Evolutionary conservation across 768 basidiomycete species (phyloP), one percentile per base, ranked within the genome.

Genomic region (Lactarius sp.): DNA sequence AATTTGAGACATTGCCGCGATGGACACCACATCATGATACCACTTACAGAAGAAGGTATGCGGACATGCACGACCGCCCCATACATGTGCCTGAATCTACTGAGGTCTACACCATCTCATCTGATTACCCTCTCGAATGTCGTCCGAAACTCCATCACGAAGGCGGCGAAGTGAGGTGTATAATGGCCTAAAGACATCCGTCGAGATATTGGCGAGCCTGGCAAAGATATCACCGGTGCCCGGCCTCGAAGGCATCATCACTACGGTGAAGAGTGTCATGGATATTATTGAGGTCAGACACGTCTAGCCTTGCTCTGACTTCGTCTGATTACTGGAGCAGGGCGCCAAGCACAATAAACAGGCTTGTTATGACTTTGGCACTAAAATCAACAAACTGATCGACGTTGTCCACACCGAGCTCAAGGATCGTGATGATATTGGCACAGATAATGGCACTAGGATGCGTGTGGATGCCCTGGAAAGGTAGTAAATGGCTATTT

Each of bases 281-380:
- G 63, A 64, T 5, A 60, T 27, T 7, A 53, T 64, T 1, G 63
- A 64, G 58, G 63, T 60, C 12, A 37, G 52, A 7, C 39, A 2
- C 16, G 18, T 55, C 39, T 27, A 14, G 2, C 37, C 33, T 7
- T 18, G 9, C 22, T 31, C 9, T 37, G 37, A 51, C 8, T 13
- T 50, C 39, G 31, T 36, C 41, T 60, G 41, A 60, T 51, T 9
- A 20, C 6, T 50, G 33, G 12, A 18, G 10, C 22, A 66, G 65
- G 53, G 56, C 13, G 52, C 62, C 31, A 66, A 66, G 37, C 65
- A 66, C 41, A 66, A 66, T 34, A 66, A 66, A 14, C 61, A 66
- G 58, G 61, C 56, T 33, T 66, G 65, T 41, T 66, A 66, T 20
- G 53, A 59, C 13, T 34, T 66, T 37, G 52, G 65, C 18, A 3